Percentiles rank a stretch among this genome's conserved stretches.
Evolutionary conservation across 2,329 filamentous ascomycete genomes (phyloP).

Genomic region (Plenodomus tracheiphilus): DNA sequence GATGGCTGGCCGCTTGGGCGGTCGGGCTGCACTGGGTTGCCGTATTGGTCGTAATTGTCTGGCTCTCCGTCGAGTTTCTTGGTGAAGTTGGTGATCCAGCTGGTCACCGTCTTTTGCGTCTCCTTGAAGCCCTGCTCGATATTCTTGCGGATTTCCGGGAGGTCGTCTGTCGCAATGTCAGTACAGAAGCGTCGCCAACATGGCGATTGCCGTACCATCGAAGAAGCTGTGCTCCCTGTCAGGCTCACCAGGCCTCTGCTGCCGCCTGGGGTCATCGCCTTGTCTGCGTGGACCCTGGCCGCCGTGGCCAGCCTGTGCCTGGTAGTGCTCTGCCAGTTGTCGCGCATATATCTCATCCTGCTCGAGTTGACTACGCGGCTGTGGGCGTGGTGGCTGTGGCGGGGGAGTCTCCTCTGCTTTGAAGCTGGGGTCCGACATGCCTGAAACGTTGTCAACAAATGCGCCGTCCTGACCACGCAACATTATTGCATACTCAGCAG

Average conservation of each 20-base stretch:
- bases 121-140: conserved; percentile 93
- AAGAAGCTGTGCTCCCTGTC: conserved; percentile 84
- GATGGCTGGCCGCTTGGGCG: conserved; percentile 17
- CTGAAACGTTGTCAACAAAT: conserved; percentile 33
- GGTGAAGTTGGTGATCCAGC: conserved; percentile 87
- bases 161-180: conserved; percentile 67
- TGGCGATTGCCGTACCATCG: conserved; percentile 58
- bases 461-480: background rate
- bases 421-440: conserved; percentile 60
- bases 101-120: conserved; percentile 89
- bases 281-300: conserved; percentile 38
- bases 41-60: conserved; percentile 63
- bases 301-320: conserved; percentile 43
- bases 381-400: conserved; percentile 78
- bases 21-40: conserved; percentile 38
- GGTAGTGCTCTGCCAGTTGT: conserved; percentile 89
- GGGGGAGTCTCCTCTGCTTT: conserved; percentile 61
- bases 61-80: conserved; percentile 91
- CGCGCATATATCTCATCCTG: conserved; percentile 90
- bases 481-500: conserved; percentile 68
- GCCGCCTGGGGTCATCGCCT: conserved; percentile 48
- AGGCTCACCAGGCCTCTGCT: conserved; percentile 59
- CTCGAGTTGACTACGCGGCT: conserved; percentile 77
- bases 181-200: background rate
- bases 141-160: conserved; percentile 90